Evolutionary conservation across 495 filamentous ascomycete genomes (phyloP).

Genomic region (Penicillium riverlandense): DNA sequence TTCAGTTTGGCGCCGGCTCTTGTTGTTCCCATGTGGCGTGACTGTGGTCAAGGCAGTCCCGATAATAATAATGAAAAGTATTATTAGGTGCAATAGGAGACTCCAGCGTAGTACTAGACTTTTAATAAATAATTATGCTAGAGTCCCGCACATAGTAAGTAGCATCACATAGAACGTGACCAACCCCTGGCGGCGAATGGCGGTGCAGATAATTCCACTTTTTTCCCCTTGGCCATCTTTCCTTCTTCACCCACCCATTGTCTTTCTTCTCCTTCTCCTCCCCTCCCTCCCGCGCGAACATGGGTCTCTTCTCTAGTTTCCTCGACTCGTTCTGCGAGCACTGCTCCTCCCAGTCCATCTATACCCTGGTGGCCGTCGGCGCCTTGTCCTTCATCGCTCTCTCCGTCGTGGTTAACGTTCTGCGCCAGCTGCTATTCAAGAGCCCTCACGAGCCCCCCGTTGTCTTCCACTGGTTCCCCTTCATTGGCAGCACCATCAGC

Average conservation of each 20-base stretch:
- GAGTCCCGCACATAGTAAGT: too few species aligned
- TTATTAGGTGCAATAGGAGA: too few species aligned
- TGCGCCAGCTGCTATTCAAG: constrained; percentile 63
- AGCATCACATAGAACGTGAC: too few species aligned
- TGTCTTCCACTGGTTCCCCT: constrained; percentile 60
- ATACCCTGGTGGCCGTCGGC: constrained; percentile 19
- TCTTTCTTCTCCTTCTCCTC: background rate
- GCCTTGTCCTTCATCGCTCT: constrained; percentile 25
- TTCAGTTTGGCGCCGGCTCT: too few species aligned
- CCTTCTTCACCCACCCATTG: constrained; percentile 2
- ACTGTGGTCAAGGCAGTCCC: too few species aligned
- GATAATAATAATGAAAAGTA: too few species aligned
- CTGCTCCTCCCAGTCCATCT: constrained; percentile 31
- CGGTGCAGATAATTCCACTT: constrained; percentile 11
- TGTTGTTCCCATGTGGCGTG: too few species aligned
- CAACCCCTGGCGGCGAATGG: constrained; percentile 15
- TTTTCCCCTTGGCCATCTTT: constrained; percentile 4
- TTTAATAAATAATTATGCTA: too few species aligned
- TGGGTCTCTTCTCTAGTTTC: constrained; percentile 33
- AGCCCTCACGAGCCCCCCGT: constrained; percentile 55
- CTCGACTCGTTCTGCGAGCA: constrained; percentile 31
- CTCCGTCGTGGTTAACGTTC: constrained; percentile 51
- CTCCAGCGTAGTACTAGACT: too few species aligned
- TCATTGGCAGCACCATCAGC: constrained; percentile 55
- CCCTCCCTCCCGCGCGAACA: constrained; percentile 6